Percentiles rank a stretch among this genome's conserved stretches.
These are phyloP conservation scores for Boeremia lycopersici DNA, from an alignment of 2,329 filamentous ascomycete species.

Conservation along the genomic window DNA sequence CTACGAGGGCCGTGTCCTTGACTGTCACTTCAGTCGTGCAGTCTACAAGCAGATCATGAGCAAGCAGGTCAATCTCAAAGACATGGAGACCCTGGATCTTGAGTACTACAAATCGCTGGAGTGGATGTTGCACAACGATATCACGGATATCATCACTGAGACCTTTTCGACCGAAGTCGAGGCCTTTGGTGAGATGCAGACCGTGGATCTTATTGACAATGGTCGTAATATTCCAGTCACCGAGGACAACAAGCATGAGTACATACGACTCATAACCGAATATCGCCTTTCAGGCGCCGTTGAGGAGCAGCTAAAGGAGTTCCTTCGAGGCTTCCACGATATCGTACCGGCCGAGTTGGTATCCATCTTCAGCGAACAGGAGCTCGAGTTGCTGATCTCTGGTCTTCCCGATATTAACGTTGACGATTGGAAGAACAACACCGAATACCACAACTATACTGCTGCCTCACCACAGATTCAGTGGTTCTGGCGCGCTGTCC, in stretches of 20 bases:
- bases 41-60: conserved; percentile 98
- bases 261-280: conserved; percentile 91
- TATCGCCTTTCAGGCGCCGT: conserved; percentile 92
- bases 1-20: conserved; percentile 92
- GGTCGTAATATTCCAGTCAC: conserved; percentile 93
- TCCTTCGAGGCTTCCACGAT: conserved; percentile 95
- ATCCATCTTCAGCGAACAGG: conserved; percentile 98
- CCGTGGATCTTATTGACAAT: conserved; percentile 84
- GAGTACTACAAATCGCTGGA: conserved; percentile 98
- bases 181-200: conserved; percentile 86
- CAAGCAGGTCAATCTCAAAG: conserved; percentile 94
- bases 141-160: conserved; percentile 95
- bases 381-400: conserved; percentile 94
- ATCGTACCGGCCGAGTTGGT: conserved; percentile 95
- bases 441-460: conserved; percentile 97
- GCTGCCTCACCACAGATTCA: conserved; percentile 95
- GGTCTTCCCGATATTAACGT: conserved; percentile 96
- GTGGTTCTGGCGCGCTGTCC: conserved; percentile 98
- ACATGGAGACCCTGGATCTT: conserved; percentile 98
- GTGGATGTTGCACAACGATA: conserved; percentile 99
- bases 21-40: conserved; percentile 98
- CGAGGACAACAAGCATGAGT: conserved; percentile 98
- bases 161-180: conserved; percentile 95
- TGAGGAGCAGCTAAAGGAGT: conserved; percentile 90
- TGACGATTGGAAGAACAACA: conserved; percentile 99